A percentile compares a stretch with the other conserved stretches of the same genome.
Conservation (phyloP, 352 stramenopile species). For the Phytophthora crassamura region DNA sequence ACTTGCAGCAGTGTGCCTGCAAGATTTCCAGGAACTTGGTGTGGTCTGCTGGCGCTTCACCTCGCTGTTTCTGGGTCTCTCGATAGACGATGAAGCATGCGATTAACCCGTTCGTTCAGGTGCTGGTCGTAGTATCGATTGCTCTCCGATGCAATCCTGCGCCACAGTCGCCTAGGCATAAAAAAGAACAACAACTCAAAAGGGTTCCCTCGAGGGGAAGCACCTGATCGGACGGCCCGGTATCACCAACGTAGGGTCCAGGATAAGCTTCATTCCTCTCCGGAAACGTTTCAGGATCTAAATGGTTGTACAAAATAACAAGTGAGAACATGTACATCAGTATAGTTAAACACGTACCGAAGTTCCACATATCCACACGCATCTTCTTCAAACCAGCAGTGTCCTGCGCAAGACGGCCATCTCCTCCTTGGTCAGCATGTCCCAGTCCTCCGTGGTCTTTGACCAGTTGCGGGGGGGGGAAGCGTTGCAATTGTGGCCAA, state of each 20-base stretch:
- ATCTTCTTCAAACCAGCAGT: not conserved
- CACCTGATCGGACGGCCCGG: not conserved
- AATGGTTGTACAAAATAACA: slow-evolving; percentile 5
- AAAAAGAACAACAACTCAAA: slow-evolving; percentile 25
- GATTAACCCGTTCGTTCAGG: slow-evolving; percentile 5
- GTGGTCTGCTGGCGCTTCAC: too few relatives aligned
- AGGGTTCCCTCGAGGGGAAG: not conserved
- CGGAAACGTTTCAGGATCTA: too few relatives aligned
- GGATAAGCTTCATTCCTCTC: not conserved
- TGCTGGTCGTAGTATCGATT: slow-evolving; percentile 26
- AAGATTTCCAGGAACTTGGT: too few relatives aligned
- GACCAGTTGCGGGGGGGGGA: slow-evolving; percentile 9
- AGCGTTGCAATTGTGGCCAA: too few relatives aligned
- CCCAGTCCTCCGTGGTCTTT: not conserved
- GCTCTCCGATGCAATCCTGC: slow-evolving; percentile 9
- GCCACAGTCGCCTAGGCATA: slow-evolving; percentile 18
- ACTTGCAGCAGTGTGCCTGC: too few relatives aligned
- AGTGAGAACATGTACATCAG: slow-evolving; percentile 14
- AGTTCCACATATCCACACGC: slow-evolving; percentile 10
- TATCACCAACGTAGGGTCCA: not conserved
- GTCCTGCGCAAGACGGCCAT: slow-evolving; percentile 11
- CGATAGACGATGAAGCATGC: too few relatives aligned
- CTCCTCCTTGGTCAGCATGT: slow-evolving; percentile 1
- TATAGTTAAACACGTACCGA: slow-evolving; percentile 6
- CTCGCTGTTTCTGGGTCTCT: slow-evolving; percentile 3